Base-by-base conservation (phyloP, 2,329 filamentous ascomycete species). In the Ophiocordyceps unilateralis region DNA sequence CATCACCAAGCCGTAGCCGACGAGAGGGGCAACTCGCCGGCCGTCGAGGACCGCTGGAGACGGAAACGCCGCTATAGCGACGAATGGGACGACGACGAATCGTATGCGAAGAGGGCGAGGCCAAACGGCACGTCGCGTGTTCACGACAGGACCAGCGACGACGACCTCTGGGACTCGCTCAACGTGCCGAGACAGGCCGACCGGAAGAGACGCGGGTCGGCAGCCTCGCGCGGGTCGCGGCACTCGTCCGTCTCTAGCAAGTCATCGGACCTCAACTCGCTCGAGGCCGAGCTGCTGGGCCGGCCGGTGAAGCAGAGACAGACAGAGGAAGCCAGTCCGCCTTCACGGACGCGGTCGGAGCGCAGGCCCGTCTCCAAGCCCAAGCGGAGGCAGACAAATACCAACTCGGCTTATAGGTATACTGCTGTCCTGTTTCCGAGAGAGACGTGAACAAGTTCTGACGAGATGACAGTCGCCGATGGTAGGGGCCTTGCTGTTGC, bases 401-500 rank as follows among this genome's bases (percentile, higher is more conserved):
- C 60, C 21, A 57, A 64, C 49, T 61, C 60, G 15, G 61, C 60
- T 6, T 64, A 62, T 38, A 59, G 61, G 61, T 62, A 51, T 49
- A 52, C 42, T 19, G 32, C n/a, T 17, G 11, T n/a, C 19, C 7
- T 8, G n/a, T 8, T 9, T 19, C 5, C 11, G 6, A 9, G 28
- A 36, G 32, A 19, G 24, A 26, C 24, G 24, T 26, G 24, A 36
- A 4, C 2, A 19, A 4, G 32, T 20, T 36, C 17, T 36, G 17
- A 36, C 32, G 19, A 34, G 6, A 17, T 39, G 11, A 42, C 10
- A 62, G 60, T 42, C 60, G 60, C n/a, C 60, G 60, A 38, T 62
- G 60, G 60, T 62, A 50, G 40, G 10, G 22, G 15, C 10, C 9
- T 8, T 9, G 9, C 24, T 26, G 12, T 12, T n/a, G n/a, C n/a